A percentile compares a stretch with the other conserved stretches of the same genome.
Evolutionary conservation across 192 early-diverging fungal genomes (phyloP).

Genomic region (Lobulomyces angularis): DNA sequence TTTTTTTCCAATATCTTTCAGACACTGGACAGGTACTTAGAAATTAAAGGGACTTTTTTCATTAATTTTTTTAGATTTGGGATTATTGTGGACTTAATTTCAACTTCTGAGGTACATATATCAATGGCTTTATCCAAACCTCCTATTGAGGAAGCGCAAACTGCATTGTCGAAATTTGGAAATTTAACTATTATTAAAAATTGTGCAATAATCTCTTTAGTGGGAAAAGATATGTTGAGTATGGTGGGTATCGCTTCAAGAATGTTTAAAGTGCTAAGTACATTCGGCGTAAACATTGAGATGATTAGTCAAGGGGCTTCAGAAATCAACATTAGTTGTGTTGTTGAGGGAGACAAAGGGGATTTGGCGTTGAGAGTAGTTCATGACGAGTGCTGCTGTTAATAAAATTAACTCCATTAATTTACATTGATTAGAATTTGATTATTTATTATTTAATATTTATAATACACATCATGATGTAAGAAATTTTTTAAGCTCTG

Average conservation of each 20-base stretch:
- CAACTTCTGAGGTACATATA: slow-evolving; percentile 86
- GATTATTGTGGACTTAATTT: slow-evolving; percentile 88
- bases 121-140: slow-evolving; percentile 79
- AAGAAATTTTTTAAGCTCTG: no score
- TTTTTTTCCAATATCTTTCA: slow-evolving; percentile 95
- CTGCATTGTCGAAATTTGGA: no score
- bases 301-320: slow-evolving; percentile 98
- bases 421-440: no score
- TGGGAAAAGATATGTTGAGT: slow-evolving; percentile 92
- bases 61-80: no score
- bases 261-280: slow-evolving; percentile 88
- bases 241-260: slow-evolving; percentile 88
- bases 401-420: no score
- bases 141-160: no score
- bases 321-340: slow-evolving; percentile 98
- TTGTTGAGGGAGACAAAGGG: slow-evolving; percentile 67
- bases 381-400: slow-evolving; percentile 70
- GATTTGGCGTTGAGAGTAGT: slow-evolving; percentile 72
- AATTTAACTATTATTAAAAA: no score
- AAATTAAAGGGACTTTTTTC: no score
- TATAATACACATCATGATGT: no score
- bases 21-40: slow-evolving; percentile 73
- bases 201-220: slow-evolving; percentile 92
- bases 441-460: no score
- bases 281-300: slow-evolving; percentile 87